A percentile compares a stretch with the other conserved stretches of the same genome.
These are phyloP conservation scores for Neobulgaria alba DNA, from an alignment of 2,329 filamentous ascomycete species.

Conservation along the genomic window DNA sequence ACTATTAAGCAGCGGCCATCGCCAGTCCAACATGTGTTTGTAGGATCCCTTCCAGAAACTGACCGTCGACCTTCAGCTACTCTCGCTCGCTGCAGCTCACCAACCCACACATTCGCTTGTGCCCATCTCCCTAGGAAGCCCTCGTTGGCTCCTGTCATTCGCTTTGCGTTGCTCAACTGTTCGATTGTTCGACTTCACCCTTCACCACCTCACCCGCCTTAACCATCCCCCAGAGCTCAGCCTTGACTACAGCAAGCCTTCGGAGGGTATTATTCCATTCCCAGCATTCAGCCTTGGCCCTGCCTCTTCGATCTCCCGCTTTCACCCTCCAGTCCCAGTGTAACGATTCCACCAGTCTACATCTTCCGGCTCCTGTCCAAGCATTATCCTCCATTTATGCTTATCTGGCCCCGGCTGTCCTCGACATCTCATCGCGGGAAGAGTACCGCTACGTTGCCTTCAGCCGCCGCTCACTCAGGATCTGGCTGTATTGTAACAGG, in stretches of 20 bases:
- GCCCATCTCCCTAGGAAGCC: conserved; percentile 49
- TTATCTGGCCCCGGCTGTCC: conserved; percentile 16
- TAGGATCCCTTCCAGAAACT: conserved; percentile 12
- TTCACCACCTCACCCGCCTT: too few relatives aligned
- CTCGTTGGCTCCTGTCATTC: conserved; percentile 69
- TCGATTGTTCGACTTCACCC: too few relatives aligned
- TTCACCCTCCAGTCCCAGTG: too few relatives aligned
- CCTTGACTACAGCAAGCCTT: conserved; percentile 24
- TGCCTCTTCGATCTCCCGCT: conserved; percentile 9
- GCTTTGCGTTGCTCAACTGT: conserved; percentile 42
- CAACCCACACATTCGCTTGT: conserved; percentile 27
- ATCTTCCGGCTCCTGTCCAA: conserved; percentile 7
- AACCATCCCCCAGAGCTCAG: conserved; percentile 22
- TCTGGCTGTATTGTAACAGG: conserved; percentile 17
- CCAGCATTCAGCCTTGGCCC: conserved; percentile 16
- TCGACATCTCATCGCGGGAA: conserved; percentile 11
- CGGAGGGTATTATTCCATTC: conserved; percentile 19
- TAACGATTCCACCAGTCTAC: neutral
- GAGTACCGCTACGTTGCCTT: conserved; percentile 23
- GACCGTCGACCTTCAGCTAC: conserved; percentile 6
- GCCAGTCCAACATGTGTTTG: conserved; percentile 19
- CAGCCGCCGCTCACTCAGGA: conserved; percentile 20
- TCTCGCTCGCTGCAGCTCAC: conserved; percentile 10
- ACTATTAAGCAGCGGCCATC: conserved; percentile 24
- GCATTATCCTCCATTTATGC: conserved; percentile 17